These are phyloP conservation scores for Aspergillus nomiae DNA, from an alignment of 2,329 filamentous ascomycete species.

Conservation along the genomic window DNA sequence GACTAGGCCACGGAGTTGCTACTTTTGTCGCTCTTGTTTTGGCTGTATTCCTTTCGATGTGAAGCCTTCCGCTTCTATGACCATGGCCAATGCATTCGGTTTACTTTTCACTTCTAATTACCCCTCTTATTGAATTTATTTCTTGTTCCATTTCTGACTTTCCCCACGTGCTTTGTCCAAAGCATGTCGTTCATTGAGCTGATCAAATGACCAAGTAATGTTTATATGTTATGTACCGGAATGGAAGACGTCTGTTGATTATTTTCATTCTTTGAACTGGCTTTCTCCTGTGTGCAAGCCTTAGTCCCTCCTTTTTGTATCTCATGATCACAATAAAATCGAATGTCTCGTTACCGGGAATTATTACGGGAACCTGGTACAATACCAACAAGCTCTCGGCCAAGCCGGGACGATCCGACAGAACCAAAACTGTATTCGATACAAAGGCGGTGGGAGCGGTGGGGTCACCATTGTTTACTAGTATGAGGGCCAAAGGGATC, in stretches of 20 bases:
- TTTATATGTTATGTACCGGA: neutral
- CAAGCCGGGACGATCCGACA: constrained; percentile 26
- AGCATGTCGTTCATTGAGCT: neutral
- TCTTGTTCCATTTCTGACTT: neutral
- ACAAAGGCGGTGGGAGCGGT: neutral
- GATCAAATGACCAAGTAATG: neutral
- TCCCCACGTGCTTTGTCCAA: neutral
- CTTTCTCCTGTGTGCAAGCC: no score
- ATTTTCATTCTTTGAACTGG: neutral
- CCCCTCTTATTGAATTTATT: neutral
- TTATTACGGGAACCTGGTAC: neutral
- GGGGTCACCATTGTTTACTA: neutral
- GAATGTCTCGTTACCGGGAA: neutral
- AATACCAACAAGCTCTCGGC: constrained; percentile 18
- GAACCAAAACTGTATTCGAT: neutral
- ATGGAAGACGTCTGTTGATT: neutral
- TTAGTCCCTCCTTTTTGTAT: no score
- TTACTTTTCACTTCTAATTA: neutral
- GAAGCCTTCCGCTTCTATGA: constrained; percentile 8
- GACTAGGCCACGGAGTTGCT: constrained; percentile 13
- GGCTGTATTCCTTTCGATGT: constrained; percentile 18
- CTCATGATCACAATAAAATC: neutral
- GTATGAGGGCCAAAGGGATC: neutral
- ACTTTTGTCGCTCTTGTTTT: constrained; percentile 14
- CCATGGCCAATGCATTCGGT: neutral